Evolutionary conservation across 1,284 basidiomycete genomes (phyloP), one percentile per base, ranked within the genome.

Genomic region (Neotropicomus parvogracilis): DNA sequence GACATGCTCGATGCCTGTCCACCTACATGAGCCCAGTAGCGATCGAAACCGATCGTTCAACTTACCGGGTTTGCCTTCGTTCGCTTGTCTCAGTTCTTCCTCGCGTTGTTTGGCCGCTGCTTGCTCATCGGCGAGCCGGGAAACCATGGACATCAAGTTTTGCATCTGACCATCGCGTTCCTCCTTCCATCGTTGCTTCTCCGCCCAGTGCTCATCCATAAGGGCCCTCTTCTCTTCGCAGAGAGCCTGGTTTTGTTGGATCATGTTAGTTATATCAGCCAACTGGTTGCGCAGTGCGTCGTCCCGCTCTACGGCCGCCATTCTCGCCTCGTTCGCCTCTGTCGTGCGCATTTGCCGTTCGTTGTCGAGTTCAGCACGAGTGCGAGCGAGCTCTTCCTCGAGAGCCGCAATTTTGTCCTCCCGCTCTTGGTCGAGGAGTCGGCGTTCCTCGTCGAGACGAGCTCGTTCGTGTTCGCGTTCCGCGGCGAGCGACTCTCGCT

Each of bases 181-280:
- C 32, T 70, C 66, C 39, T 80, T 72, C 44, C 83, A 70, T 12
- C 57, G 66, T 56, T 74, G 63, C 62, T 86, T 86, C 54, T 80
- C 76, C 4, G 69, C 70, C 73, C 76, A 84, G 29, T 79, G 74
- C 33, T 78, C 67, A 13, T 86, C 81, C 68, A 73, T 72, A 11
- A 78, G 54, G 20, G 72, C 69, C 49, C 72, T 79, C 69, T 87
- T 85, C 52, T 70, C 68, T 31, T 77, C 74, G 31, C 74, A 72
- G 45, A 75, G 71, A 20, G 81, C 76, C 1, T 77, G 72, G 51
- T 85, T 83, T 48, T 80, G 77, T 51, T 83, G 79, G 9, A 87
- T 72, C 31, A 88, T 62, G 51, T 81, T 81, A 1, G 85, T 83
- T 56, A 88, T 77, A 52, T 88, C 85, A 3, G 63, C 66, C 19